Evolutionary conservation across 2,329 filamentous ascomycete genomes (phyloP).

Genomic region (Monilinia laxa): DNA sequence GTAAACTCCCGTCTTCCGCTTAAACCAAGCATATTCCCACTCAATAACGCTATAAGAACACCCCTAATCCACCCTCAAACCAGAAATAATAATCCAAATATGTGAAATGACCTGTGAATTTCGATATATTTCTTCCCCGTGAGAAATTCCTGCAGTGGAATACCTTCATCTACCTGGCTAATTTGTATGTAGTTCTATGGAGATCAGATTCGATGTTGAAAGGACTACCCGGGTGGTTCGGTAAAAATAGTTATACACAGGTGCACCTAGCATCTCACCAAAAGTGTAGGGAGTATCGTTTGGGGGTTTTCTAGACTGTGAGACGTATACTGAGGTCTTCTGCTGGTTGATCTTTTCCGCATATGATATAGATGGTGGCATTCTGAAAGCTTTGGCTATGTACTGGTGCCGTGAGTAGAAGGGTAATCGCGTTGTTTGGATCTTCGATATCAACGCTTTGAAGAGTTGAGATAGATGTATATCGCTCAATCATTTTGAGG

Average conservation of each 20-base stretch:
- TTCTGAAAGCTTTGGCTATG: background rate
- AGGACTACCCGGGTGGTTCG: background rate
- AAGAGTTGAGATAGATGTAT: background rate
- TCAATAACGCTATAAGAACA: background rate
- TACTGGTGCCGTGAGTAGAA: background rate
- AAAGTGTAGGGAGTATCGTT: background rate
- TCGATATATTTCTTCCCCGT: background rate
- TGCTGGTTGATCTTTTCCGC: background rate
- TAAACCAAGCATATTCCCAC: background rate
- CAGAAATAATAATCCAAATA: background rate
- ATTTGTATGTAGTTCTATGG: background rate
- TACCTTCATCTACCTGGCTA: background rate
- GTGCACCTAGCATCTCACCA: background rate
- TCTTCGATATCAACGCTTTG: background rate
- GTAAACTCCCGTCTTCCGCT: constrained; percentile 6
- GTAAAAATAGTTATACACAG: constrained; percentile 1
- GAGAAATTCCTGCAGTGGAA: background rate
- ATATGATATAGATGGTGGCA: background rate
- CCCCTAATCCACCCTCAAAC: background rate
- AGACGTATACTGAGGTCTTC: background rate
- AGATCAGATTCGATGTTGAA: background rate
- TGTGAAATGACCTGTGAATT: background rate
- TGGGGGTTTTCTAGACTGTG: background rate
- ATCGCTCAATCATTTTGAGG: background rate
- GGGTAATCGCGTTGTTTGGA: background rate